Base-by-base conservation (phyloP, 805 yeast species). In the Yamadazyma tumulicola region DNA sequence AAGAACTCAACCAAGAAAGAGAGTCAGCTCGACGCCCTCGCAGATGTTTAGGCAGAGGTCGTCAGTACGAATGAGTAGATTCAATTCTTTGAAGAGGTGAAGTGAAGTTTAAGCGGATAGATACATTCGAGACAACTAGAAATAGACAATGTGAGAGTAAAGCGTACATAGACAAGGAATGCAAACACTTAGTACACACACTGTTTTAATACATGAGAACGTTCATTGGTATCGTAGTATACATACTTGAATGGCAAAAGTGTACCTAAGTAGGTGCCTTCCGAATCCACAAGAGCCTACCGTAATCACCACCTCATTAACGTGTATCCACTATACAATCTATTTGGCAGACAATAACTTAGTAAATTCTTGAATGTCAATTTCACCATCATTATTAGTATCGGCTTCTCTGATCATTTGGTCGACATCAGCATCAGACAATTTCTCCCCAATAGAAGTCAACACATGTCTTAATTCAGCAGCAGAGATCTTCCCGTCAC, bases 321-420 rank as follows among this genome's bases (percentile, higher is more conserved):
- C n/a, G n/a, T n/a, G n/a, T n/a, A n/a, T n/a, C n/a, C n/a, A n/a
- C n/a, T n/a, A n/a, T n/a, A n/a, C n/a, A n/a, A n/a, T n/a, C 54
- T 70, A 84, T 71, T 83, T 83, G 41, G 89, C 83, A 45, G 77
- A 73, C 61, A 91, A 75, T 47, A 91, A 77, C 56, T 87, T 89
- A 45, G 96, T 91, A 60, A 93, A 93, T 69, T 93, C 98, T 57
- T 85, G 86, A 62, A 93, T 93, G 60, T 93, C 94, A 55, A 93
- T 93, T 67, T 87, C 96, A 41, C 98, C 98, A 49, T 94, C 96
- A 45, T 95, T 91, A 62, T 86, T 87, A 44, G 91, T 80, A 55
- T 84, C 94, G 37, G 97, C 97, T 61, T 93, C 98, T 56, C 83
- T 80, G 56, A 93, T 77, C 97, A 93, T 93, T 64, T 88, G 95